Base-by-base conservation (phyloP, 129 eudicot genomes). In the Deinandra increscens region DNA sequence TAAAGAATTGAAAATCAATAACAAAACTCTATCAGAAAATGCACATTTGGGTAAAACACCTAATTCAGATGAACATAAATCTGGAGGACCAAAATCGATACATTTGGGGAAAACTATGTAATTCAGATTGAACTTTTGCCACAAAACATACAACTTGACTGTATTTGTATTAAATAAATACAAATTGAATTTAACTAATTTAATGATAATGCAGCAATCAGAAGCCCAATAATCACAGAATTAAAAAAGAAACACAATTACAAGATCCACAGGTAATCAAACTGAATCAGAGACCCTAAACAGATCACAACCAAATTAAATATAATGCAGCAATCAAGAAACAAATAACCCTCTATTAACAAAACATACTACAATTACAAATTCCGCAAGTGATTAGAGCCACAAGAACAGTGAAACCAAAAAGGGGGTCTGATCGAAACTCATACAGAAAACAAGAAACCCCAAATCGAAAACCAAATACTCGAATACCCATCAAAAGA, bases 131-230 rank as follows among this genome's bases (percentile, higher is more conserved):
- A 20, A 56, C 54, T 23, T 56, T 56, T n/a, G 33, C 55, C 41
- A 34, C 50, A 66, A 66, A 20, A 18, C 22, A 19, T 9, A n/a
- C 63, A 69, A 51, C 64, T 69, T 37, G 26, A 29, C 34, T 11
- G 17, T 15, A 22, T 39, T 23, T 13, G n/a, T 50, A 23, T 43
- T 59, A 73, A 22, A 38, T 7, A 33, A 43, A 50, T 36, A 36
- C 54, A 14, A 75, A 75, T 1, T 58, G 20, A 36, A n/a, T 61
- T 19, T 34, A n/a, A n/a, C 37, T 68, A 67, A 22, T 68, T 49
- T 68, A 76, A 48, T 68, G 26, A 11, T 58, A 76, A 60, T 68
- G 80, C 56, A 76, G 64, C 70, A 42, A 79, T 60, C 58, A 68
- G 6, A 59, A 29, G n/a, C 50, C 68, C 6, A 46, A 66, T 71